Evolutionary conservation across 1,139 yeast species (phyloP), one percentile per base, ranked within the genome.

Genomic region (Entelexis paramagnoliae): DNA sequence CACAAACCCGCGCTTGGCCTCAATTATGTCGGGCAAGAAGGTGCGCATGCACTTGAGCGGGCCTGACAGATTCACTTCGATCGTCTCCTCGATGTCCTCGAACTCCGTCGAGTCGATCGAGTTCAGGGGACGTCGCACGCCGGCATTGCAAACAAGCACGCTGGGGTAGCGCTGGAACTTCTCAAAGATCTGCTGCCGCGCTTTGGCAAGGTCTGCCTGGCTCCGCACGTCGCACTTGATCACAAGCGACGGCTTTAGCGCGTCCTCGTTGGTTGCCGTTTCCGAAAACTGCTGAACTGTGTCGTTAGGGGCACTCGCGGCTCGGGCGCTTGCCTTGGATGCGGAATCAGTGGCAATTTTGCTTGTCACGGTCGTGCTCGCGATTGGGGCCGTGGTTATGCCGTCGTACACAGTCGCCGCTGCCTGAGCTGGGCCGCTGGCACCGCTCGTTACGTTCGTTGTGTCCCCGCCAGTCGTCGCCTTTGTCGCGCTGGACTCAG

Each of bases 61-160:
- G 2, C 95, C 79, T 16, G 79, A 59, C 46, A 86, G 71, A 59
- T 89, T 88, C 20, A 85, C 80, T 26, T 75, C 72, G 44, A 89
- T 68, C 2, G 80, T 75, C 36, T 67, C 68, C 51, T 80, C 81
- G 52, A 88, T 77, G 50, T 81, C 86, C 0, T 72, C 76, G 53
- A 72, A 74, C 4, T 74, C 63, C 50, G 81, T 66, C 9, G 80
- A 78, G 7, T 78, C 60, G 3, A 88, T 63, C 0, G 79, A 63
- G 54, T 78, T 76, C 72, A 71, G 28, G 79, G 73, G 42, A 43
- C 62, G 59, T 8, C 62, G 57, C 20, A 86, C 75, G 0, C 85
- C 97, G 0, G 96, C 96, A 64, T 89, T 88, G 66, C 87, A 87
- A 48, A 89, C 74, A 14, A 89, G 68, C 2, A 86, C 72, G 0